Conservation (phyloP, 768 basidiomycete species). For the Panus rudis region DNA sequence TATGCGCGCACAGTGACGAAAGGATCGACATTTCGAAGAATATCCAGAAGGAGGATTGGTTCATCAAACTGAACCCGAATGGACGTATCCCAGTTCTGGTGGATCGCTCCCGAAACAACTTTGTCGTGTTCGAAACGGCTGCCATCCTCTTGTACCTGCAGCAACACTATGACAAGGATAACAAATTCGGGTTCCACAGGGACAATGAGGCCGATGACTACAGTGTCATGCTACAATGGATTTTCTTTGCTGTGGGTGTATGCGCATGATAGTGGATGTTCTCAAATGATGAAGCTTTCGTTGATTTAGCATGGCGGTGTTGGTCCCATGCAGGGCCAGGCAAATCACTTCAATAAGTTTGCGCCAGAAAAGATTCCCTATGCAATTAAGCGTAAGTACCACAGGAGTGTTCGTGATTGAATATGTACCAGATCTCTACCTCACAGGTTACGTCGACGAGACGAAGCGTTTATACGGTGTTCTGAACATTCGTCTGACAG, state of each 20-base stretch:
- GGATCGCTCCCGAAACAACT: conserved; percentile 53
- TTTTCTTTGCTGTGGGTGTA: conserved; percentile 65
- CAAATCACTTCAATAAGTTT: conserved; percentile 13
- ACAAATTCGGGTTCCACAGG: conserved; percentile 59
- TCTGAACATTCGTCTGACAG: conserved; percentile 66
- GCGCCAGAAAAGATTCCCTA: conserved; percentile 34
- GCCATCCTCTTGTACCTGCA: conserved; percentile 81
- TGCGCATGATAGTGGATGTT: neutral
- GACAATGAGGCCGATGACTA: conserved; percentile 45
- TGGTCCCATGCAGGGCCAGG: conserved; percentile 86
- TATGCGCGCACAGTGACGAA: conserved; percentile 31
- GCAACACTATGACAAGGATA: conserved; percentile 75
- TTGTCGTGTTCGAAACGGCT: conserved; percentile 67
- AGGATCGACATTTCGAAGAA: conserved; percentile 54
- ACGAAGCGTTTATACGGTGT: conserved; percentile 80
- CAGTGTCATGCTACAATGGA: conserved; percentile 77
- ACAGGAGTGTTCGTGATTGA: neutral
- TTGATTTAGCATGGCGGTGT: conserved; percentile 63
- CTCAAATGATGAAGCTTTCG: neutral
- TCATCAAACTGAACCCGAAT: conserved; percentile 46
- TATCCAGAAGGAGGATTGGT: conserved; percentile 80
- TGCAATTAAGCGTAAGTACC: conserved; percentile 50
- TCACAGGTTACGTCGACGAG: conserved; percentile 70
- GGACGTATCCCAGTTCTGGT: conserved; percentile 39
- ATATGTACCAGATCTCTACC: conserved; percentile 1